These are phyloP conservation scores for Penicillium simplicissimum DNA, from an alignment of 495 filamentous ascomycete species.

Conservation along the genomic window DNA sequence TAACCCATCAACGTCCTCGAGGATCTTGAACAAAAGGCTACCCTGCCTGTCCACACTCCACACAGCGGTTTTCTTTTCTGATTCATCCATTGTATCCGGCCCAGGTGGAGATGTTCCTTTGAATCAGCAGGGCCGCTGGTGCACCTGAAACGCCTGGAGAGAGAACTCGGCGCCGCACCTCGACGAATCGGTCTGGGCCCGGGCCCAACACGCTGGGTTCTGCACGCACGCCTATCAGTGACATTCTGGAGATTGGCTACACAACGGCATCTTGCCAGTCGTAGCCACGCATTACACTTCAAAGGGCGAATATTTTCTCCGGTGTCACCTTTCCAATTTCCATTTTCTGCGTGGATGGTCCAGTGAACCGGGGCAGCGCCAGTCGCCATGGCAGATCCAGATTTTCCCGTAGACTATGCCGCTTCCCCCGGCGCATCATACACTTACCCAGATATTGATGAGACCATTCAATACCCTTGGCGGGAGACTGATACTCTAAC, in stretches of 20 bases:
- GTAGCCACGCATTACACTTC: neutral
- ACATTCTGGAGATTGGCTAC: neutral
- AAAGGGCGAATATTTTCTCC: neutral
- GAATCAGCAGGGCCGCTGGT: slow-evolving; percentile 24
- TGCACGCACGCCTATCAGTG: slow-evolving; percentile 12
- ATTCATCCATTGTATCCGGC: slow-evolving; percentile 14
- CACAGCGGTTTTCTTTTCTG: slow-evolving; percentile 1
- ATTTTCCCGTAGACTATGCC: slow-evolving; percentile 20
- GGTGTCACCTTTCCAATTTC: neutral
- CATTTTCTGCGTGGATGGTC: slow-evolving; percentile 3
- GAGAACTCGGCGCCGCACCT: slow-evolving; percentile 11
- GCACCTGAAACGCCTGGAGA: slow-evolving; percentile 21
- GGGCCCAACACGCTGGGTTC: slow-evolving; percentile 17
- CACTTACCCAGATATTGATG: slow-evolving; percentile 43
- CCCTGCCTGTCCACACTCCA: neutral
- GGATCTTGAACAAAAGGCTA: neutral
- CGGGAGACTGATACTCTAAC: slow-evolving; percentile 26
- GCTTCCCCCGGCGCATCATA: slow-evolving; percentile 22
- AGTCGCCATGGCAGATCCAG: slow-evolving; percentile 22
- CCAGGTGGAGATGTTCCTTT: slow-evolving; percentile 27
- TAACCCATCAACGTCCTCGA: neutral
- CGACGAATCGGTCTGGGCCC: slow-evolving; percentile 25
- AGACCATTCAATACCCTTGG: slow-evolving; percentile 40
- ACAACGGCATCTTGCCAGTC: neutral
- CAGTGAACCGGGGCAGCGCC: neutral